Base-by-base conservation (phyloP, 768 basidiomycete species). In the Boletus barrowsii region DNA sequence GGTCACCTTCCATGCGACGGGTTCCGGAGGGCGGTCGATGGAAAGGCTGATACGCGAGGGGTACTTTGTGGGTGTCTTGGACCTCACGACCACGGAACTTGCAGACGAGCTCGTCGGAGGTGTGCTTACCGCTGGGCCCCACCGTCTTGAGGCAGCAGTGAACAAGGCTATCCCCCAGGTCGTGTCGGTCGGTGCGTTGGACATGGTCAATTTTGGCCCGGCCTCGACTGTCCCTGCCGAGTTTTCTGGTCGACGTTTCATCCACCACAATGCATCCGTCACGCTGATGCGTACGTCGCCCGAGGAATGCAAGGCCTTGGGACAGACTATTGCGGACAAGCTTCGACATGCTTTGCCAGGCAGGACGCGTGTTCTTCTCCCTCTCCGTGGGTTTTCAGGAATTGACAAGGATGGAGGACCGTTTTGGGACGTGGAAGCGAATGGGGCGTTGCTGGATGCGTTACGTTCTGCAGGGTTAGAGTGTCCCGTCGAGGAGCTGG, bases 151-250 rank as follows among this genome's bases (percentile, higher is more conserved):
- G 41, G 67, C 69, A 10, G 65, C 65, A 13, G 51, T 51, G 18
- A 51, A 47, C 35, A 54, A 17, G 40, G 39, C 40, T 45, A 52
- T 68, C 10, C 67, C 70, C 7, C 67, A 68, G 37, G 68, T 72
- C 4, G 60, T 69, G 29, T 72, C 68, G 0, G 47, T 71, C 5
- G 69, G 70, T 6, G 71, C 69, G 10, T 55, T 71, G 13, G 72
- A 70, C 48, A 59, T 73, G 60, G 70, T 70, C 39, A 72, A 73
- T 46, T 71, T 73, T 57, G 72, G 66, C 18, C 60, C 70, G 6
- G 43, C 42, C 2, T 44, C 62, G 43, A 71, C 67, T n/a, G 46
- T 71, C 15, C 62, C 62, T 4, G 53, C 47, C 2, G 40, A 45
- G 36, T 69, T 66, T 55, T 53, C 48, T 8, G 53, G 36, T 5